Base-by-base conservation (phyloP, 768 basidiomycete species). In the Amanita rimosa region DNA sequence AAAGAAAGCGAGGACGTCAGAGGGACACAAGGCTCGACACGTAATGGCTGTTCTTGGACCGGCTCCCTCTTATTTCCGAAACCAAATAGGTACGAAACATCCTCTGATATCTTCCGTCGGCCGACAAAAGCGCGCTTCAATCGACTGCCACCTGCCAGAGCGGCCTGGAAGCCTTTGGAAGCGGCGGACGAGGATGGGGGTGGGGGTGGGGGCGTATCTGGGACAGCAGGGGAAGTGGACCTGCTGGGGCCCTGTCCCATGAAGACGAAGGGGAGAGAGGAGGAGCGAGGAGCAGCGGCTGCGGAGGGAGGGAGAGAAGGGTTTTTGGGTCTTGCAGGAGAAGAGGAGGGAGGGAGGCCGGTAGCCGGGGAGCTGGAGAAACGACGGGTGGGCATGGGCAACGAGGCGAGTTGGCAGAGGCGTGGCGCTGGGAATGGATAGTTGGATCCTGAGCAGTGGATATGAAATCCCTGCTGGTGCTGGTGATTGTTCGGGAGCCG, bases 71-170 rank as follows among this genome's bases (percentile, higher is more conserved):
- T 49, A 22, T 16, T 42, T 16, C 26, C 26, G 16, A 39, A 42
- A 44, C 45, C 48, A 3, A 35, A 35, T 13, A 26, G 16, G 10
- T 34, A 27, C 31, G 40, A 58, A 44, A 62, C 57, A 56, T 78
- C 75, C 56, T 76, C 75, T 6, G 77, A 71, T 59, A 75, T 77
- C 67, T 78, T 81, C 52, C 76, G 67, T 40, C 79, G 71, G 16
- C 60, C 67, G 37, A 66, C 78, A 56, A 81, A 78, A 3, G 72
- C 79, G 48, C 80, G 78, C 57, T 76, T 80, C 42, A 84, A 62
- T 57, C 70, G 77, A 52, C 63, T 62, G 21, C 77, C 74, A 26
- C 72, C 68, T 13, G 68, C 62, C 16, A 70, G 64, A 29, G 72
- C 66, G 33, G 66, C 64, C 33, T 64, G 61, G 53, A 68, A 53